Evolutionary conservation across 2,329 filamentous ascomycete species (phyloP), one percentile per base, ranked within the genome.

Genomic region (Scedosporium dehoogii): DNA sequence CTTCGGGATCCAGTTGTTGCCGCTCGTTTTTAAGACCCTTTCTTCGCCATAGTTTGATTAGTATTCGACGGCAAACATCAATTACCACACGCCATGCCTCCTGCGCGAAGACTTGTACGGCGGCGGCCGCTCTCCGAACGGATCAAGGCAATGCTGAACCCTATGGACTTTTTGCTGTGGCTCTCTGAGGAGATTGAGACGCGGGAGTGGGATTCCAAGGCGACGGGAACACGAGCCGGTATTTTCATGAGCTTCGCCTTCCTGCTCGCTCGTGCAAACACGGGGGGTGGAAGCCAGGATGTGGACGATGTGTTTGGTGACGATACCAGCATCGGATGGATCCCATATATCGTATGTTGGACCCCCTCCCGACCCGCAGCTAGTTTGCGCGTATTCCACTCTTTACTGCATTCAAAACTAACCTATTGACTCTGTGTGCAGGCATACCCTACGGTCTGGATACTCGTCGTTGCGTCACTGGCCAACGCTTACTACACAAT

Each of bases 111-210:
- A 70, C 83, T 96, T 65, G 86, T 99, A 68, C 91, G 94, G 72
- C 87, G 86, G 69, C 85, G 85, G 72, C 88, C 94, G 72, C 82
- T 96, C 68, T 72, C 77, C 33, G 89, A 97, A 81, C 90, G 93
- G 73, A 82, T 97, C 73, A 85, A 86, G 72, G 82, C 89, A 63
- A 86, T 86, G 73, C 78, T 97, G 64, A 93, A 97, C 71, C 91
- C 91, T 3, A 88, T 90, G 77, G 94, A 99, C 75, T 90, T 93
- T 70, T 77, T 94, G 61, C 85, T 99, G 18, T 96, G 91, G 89
- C 75, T 96, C 1, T 96, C 91, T 0, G 93, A 97, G 73, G 91
- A 96, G 75, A 83, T 99, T 64, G 92, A 97, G 72, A 91, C 91
- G 29, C 87, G 89, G 70, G 90, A 96, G 69, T 96, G 92, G 86